phyloP scores from a whole-genome alignment of 441 rosid species.

The Hura crepitans region DNA sequence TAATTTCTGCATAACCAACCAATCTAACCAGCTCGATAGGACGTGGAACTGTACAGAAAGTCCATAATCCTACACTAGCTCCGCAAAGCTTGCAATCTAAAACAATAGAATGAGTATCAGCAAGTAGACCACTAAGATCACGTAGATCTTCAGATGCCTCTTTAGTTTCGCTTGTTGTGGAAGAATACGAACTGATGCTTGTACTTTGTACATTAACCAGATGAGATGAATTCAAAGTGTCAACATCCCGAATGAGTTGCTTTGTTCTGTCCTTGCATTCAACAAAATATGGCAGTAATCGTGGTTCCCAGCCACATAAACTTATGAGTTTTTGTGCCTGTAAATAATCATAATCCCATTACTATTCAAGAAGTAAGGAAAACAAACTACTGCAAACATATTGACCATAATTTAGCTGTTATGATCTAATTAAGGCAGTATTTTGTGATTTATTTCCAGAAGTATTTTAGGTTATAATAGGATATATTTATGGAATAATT shows the following conservation, averaged over 20 bases:
- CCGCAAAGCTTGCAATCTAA: conserved; percentile 92
- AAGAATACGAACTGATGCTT: conserved; percentile 29
- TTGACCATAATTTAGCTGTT: no score
- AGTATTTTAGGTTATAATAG: no score
- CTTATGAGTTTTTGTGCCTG: conserved; percentile 80
- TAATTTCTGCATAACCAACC: conserved; percentile 55
- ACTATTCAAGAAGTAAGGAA: conserved; percentile 20
- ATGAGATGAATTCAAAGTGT: conserved; percentile 37
- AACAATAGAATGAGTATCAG: conserved; percentile 74
- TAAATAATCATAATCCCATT: conserved; percentile 23
- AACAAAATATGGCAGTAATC: conserved; percentile 68
- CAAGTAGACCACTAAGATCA: conserved; percentile 30
- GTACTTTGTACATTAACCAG: conserved; percentile 37
- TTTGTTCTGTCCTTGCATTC: conserved; percentile 47
- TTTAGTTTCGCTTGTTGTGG: conserved; percentile 25
- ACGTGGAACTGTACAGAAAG: conserved; percentile 50
- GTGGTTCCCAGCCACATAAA: conserved; percentile 96
- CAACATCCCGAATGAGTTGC: conserved; percentile 35
- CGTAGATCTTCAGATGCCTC: conserved; percentile 33
- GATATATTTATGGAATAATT: no score
- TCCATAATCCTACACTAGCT: conserved; percentile 91
- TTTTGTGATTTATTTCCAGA: no score
- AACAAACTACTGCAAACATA: conserved; percentile 4
- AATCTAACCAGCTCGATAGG: conserved; percentile 78
- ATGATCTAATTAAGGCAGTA: no score